phyloP scores from a whole-genome alignment of 257 asterid species.

The Henckelia pumila region DNA sequence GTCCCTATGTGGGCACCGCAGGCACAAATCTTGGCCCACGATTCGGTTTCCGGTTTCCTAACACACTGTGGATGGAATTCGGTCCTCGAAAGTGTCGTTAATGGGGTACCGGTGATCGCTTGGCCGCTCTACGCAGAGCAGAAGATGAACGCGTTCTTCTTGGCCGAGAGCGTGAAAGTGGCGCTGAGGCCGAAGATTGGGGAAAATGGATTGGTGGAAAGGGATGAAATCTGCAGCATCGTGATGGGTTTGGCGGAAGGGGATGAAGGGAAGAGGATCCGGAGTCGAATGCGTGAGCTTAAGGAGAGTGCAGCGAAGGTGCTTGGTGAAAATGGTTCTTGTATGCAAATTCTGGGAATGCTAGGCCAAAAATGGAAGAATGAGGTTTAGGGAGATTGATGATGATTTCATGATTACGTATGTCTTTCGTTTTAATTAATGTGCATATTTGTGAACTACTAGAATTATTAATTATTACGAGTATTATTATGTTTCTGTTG shows the following conservation, averaged over 20 bases:
- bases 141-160: constrained; percentile 57
- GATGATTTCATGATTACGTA: not conserved
- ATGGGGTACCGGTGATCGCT: constrained; percentile 65
- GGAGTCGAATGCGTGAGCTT: constrained; percentile 48
- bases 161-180: constrained; percentile 44
- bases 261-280: constrained; percentile 54
- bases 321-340: constrained; percentile 33
- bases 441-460: too few relatives aligned
- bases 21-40: constrained; percentile 29
- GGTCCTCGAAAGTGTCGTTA: constrained; percentile 43
- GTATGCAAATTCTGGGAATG: constrained; percentile 30
- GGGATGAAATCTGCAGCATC: constrained; percentile 40
- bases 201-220: constrained; percentile 43
- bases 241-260: constrained; percentile 63
- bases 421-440: not conserved
- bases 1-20: constrained; percentile 45
- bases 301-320: constrained; percentile 50
- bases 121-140: constrained; percentile 93
- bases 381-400: not conserved
- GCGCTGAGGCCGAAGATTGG: constrained; percentile 41
- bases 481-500: too few relatives aligned
- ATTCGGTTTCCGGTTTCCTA: constrained; percentile 29
- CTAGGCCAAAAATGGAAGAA: constrained; percentile 29
- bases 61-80: constrained; percentile 82
- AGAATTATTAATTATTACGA: too few relatives aligned